Evolutionary conservation across 108 stramenopile genomes (phyloP).

Genomic region (Cyclotella cryptica): DNA sequence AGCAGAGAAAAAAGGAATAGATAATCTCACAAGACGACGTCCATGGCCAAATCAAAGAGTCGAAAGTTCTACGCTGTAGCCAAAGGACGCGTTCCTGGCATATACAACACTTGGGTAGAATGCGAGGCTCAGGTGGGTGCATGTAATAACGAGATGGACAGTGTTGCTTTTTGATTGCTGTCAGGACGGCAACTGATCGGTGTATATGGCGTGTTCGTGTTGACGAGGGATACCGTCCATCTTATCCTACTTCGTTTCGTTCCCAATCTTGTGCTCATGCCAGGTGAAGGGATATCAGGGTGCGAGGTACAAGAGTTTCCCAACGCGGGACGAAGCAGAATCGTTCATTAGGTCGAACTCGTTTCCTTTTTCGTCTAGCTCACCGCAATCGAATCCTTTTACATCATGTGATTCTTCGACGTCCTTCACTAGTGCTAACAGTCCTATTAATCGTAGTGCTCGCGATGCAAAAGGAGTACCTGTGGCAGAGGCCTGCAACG

Average conservation of each 20-base stretch:
- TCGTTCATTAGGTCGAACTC: conserved; percentile 45
- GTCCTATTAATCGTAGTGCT: too few relatives aligned
- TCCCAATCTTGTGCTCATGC: not conserved
- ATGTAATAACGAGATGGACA: not conserved
- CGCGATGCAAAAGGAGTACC: too few relatives aligned
- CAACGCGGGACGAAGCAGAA: conserved; percentile 58
- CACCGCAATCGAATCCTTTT: too few relatives aligned
- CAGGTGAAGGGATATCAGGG: conserved; percentile 67
- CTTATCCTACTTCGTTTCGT: not conserved
- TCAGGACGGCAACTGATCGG: not conserved
- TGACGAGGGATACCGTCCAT: not conserved
- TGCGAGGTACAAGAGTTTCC: conserved; percentile 75
- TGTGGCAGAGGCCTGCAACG: too few relatives aligned
- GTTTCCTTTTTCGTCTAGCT: conserved; percentile 8
- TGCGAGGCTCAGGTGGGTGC: conserved; percentile 72
- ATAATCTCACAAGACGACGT: not conserved
- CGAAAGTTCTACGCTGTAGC: conserved; percentile 82
- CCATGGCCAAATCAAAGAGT: conserved; percentile 49
- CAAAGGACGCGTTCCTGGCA: conserved; percentile 63
- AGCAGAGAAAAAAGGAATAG: too few relatives aligned
- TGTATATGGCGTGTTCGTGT: too few relatives aligned
- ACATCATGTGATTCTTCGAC: too few relatives aligned
- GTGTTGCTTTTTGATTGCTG: too few relatives aligned
- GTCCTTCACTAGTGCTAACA: too few relatives aligned
- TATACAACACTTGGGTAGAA: conserved; percentile 77